Evolutionary conservation across 1,139 yeast species (phyloP).

Genomic region (Scheffersomyces cryptocercus): DNA sequence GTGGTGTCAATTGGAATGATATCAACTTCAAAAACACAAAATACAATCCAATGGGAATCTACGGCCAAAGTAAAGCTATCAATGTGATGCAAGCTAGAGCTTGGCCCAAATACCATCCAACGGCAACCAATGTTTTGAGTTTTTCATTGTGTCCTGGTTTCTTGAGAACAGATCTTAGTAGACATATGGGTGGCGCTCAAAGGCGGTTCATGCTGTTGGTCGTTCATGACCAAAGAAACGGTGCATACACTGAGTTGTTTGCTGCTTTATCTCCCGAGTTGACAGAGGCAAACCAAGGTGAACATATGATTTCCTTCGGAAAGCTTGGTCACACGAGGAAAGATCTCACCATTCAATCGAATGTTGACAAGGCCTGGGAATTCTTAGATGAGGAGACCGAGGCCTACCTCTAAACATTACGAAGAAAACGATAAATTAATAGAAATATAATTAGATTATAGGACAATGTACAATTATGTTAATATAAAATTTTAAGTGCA

Average conservation of each 20-base stretch:
- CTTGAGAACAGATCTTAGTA: conserved; percentile 40
- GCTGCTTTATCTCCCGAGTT: conserved; percentile 23
- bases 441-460: too few relatives aligned
- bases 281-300: conserved; percentile 5
- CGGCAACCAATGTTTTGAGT: conserved; percentile 28
- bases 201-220: not conserved
- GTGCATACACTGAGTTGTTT: conserved; percentile 24
- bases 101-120: conserved; percentile 39
- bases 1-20: conserved; percentile 45
- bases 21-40: conserved; percentile 18
- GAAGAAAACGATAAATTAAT: too few relatives aligned
- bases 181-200: conserved; percentile 18
- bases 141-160: conserved; percentile 51
- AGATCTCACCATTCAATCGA: conserved; percentile 5
- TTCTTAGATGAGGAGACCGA: conserved; percentile 5
- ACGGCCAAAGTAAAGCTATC: conserved; percentile 53
- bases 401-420: not conserved
- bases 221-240: conserved; percentile 9
- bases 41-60: conserved; percentile 11
- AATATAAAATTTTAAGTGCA: too few relatives aligned
- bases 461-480: too few relatives aligned
- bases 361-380: conserved; percentile 6
- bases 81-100: conserved; percentile 42
- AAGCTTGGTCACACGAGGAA: conserved; percentile 5
- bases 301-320: conserved; percentile 8